Base-by-base conservation (phyloP, 2,329 filamentous ascomycete genomes). In the Fusarium tuaranense region DNA sequence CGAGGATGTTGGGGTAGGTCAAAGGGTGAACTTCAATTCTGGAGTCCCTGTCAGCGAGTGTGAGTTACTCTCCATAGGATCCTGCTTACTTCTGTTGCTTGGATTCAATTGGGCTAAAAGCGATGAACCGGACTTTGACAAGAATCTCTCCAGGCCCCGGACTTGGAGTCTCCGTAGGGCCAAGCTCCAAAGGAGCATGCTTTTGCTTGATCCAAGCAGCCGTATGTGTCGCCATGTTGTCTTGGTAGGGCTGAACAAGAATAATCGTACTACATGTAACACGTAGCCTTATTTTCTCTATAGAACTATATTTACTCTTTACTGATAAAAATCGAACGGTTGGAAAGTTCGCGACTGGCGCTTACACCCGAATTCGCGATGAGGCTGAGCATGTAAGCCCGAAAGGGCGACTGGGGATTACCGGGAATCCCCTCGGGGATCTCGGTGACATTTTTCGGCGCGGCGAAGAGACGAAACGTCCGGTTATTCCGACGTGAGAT, bases 351-450 rank as follows among this genome's bases (percentile, higher is more conserved):
- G 48, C 25, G 14, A 51, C 46, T 51, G 25, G 25, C 7, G 48
- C 48, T 53, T 12, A 53, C 48, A 53, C 20, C 57, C 57, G 57
- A 60, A 30, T 36, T 8, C 57, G 57, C 57, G 34, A 41, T 9
- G 55, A 59, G 57, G 57, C 57, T 60, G 57, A 41, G 57, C 38
- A 60, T 20, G 57, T 60, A 60, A 60, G 57, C 57, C 53, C 30
- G 53, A 32, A 32, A 10, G 13, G 13, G 12, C 14, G 5, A 9
- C 2, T 14, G 70, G 51, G 70, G 18, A 63, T 20, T 20, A 12
- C n/a, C 71, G 71, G 71, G 68, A 57, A 65, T 20, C 48, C 5
- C 60, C 18, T 72, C 71, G 71, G 71, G 60, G 34, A 74, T 9
- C 22, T 16, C 5, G 18, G 55, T 61, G 30, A 30, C 20, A 55